phyloP scores from a whole-genome alignment of 208 protist genomes.

The Leishmania mexicana region DNA sequence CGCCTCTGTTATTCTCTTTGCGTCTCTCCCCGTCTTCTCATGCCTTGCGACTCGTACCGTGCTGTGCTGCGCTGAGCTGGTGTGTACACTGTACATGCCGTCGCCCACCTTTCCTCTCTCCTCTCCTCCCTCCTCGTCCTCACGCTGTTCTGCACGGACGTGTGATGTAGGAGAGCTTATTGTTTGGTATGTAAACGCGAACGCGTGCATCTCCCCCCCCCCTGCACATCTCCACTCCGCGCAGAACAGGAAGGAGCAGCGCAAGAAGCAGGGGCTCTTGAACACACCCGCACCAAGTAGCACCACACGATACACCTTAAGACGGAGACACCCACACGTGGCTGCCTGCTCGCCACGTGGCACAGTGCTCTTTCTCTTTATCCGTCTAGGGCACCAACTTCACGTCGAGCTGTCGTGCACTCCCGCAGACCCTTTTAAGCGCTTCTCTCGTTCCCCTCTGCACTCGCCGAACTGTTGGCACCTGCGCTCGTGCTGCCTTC shows the following conservation, averaged over 20 bases:
- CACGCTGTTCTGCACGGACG: not conserved
- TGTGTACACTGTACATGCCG: not conserved
- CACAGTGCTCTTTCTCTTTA: not conserved
- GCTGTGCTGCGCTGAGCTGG: not conserved
- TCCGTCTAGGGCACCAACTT: not conserved
- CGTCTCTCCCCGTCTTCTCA: not conserved
- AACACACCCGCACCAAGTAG: not conserved
- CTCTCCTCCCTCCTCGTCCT: not conserved
- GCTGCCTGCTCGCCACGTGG: not conserved
- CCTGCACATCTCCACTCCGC: not conserved
- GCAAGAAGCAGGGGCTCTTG: not conserved
- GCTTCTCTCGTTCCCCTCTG: too few species aligned
- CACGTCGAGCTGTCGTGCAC: not conserved
- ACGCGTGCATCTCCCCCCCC: not conserved
- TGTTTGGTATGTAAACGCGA: not conserved
- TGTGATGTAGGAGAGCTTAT: not conserved
- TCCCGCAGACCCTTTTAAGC: not conserved
- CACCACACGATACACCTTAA: not conserved
- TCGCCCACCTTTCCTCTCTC: not conserved
- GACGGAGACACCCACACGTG: not conserved
- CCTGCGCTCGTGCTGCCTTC: not conserved
- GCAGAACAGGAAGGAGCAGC: not conserved
- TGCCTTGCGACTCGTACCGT: not conserved
- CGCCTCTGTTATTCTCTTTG: slow-evolving; percentile 20
- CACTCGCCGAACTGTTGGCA: not conserved